These are phyloP conservation scores for Syzygium grande DNA, from an alignment of 345 rosid species.

Conservation along the genomic window DNA sequence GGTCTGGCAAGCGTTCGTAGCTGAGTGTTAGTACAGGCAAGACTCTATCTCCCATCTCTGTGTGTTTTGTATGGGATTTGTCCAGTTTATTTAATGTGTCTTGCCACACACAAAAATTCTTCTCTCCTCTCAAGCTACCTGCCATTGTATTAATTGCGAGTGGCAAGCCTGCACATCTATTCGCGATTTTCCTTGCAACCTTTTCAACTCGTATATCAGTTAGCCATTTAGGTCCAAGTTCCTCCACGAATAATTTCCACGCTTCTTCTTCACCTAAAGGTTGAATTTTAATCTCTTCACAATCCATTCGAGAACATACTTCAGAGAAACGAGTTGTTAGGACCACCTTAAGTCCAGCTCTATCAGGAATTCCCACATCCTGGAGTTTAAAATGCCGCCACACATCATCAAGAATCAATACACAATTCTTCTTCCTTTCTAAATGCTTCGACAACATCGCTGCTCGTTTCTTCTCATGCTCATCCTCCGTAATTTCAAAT, in stretches of 20 bases:
- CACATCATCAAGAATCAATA: not conserved
- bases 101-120: conserved; percentile 7
- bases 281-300: not conserved
- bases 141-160: conserved; percentile 4
- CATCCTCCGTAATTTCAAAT: fast-evolving
- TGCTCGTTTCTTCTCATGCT: not conserved
- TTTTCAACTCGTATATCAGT: not conserved
- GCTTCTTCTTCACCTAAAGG: not conserved
- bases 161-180: conserved; percentile 15
- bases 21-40: conserved; percentile 4
- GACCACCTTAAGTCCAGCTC: not conserved
- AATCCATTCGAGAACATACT: not conserved
- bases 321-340: not conserved
- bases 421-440: not conserved
- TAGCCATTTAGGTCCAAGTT: not conserved
- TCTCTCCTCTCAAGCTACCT: conserved; percentile 5
- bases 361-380: not conserved
- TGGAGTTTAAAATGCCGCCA: not conserved
- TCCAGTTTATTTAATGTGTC: not conserved
- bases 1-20: conserved; percentile 4
- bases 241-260: not conserved
- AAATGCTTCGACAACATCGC: not conserved
- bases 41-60: not conserved
- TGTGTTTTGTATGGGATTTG: not conserved
- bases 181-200: not conserved